Conservation (phyloP, 352 stramenopile species). For the Globisporangium solare region DNA sequence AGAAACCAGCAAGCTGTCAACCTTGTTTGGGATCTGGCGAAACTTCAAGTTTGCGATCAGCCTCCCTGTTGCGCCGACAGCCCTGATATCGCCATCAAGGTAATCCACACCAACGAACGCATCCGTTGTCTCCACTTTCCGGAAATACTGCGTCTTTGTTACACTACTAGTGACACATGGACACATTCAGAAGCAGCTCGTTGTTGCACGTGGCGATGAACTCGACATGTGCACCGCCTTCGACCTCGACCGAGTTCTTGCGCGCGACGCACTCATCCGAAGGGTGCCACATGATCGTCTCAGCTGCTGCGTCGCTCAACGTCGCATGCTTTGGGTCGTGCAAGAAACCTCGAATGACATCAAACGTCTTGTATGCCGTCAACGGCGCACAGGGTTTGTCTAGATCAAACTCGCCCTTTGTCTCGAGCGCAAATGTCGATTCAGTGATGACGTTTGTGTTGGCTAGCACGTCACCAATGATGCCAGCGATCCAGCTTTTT, state of each 20-base stretch:
- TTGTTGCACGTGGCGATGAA: slow-evolving; percentile 20
- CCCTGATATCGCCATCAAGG: slow-evolving; percentile 13
- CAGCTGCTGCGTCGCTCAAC: slow-evolving; percentile 9
- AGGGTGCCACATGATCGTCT: slow-evolving; percentile 22
- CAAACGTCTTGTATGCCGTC: slow-evolving; percentile 21
- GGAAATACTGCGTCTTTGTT: slow-evolving; percentile 21
- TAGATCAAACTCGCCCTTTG: slow-evolving; percentile 13
- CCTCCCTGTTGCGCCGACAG: slow-evolving; percentile 14
- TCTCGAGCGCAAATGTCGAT: slow-evolving; percentile 18
- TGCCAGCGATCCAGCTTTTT: slow-evolving; percentile 3
- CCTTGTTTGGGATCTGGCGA: slow-evolving; percentile 18
- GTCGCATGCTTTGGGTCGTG: slow-evolving; percentile 16
- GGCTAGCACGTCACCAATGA: background rate
- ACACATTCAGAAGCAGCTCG: slow-evolving; percentile 15
- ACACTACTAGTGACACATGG: slow-evolving; percentile 16
- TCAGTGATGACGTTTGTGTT: slow-evolving; percentile 9
- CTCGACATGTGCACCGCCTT: slow-evolving; percentile 25
- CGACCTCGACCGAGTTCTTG: slow-evolving; percentile 23
- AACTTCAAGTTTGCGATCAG: slow-evolving; percentile 17
- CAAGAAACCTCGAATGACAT: slow-evolving; percentile 18
- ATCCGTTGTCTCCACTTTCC: slow-evolving; percentile 20
- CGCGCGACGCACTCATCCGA: slow-evolving; percentile 16
- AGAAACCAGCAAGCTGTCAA: slow-evolving; percentile 10
- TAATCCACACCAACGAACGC: slow-evolving; percentile 20
- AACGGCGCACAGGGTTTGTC: slow-evolving; percentile 17